These are phyloP conservation scores for Suillus plorans DNA, from an alignment of 768 basidiomycete genomes.

Conservation along the genomic window DNA sequence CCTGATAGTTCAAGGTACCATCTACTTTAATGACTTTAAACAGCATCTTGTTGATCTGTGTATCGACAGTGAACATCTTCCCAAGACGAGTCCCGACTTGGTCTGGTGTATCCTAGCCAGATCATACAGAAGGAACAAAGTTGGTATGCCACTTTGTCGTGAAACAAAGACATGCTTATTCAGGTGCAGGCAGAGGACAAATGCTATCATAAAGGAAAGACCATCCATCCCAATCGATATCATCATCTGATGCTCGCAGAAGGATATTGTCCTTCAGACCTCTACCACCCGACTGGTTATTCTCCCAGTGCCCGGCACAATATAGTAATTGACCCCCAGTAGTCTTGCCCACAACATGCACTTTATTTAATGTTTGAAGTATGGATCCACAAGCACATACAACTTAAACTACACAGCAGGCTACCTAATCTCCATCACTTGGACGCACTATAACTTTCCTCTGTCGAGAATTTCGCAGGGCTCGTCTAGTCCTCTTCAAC, in stretches of 20 bases:
- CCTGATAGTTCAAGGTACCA: not conserved
- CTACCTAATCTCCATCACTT: not conserved
- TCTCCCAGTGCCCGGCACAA: not conserved
- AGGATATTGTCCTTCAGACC: not conserved
- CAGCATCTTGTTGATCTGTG: not conserved
- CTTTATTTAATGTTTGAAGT: not conserved
- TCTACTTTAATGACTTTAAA: not conserved
- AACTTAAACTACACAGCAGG: not conserved
- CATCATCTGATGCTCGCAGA: not conserved
- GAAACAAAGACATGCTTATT: not conserved
- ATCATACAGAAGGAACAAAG: not conserved
- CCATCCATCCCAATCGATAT: not conserved
- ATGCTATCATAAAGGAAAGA: not conserved
- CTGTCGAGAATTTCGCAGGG: constrained; percentile 1
- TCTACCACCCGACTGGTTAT: not conserved
- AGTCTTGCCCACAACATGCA: not conserved
- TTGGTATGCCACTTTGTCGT: not conserved
- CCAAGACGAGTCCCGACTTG: not conserved
- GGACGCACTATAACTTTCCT: constrained; percentile 10
- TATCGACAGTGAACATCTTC: not conserved
- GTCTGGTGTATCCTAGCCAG: not conserved
- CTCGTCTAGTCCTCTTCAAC: not conserved
- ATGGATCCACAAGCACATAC: not conserved
- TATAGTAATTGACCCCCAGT: not conserved
- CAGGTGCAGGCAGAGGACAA: not conserved